Evolutionary conservation across 2,329 filamentous ascomycete species (phyloP).

Genomic region (Venturiaceae sp.): DNA sequence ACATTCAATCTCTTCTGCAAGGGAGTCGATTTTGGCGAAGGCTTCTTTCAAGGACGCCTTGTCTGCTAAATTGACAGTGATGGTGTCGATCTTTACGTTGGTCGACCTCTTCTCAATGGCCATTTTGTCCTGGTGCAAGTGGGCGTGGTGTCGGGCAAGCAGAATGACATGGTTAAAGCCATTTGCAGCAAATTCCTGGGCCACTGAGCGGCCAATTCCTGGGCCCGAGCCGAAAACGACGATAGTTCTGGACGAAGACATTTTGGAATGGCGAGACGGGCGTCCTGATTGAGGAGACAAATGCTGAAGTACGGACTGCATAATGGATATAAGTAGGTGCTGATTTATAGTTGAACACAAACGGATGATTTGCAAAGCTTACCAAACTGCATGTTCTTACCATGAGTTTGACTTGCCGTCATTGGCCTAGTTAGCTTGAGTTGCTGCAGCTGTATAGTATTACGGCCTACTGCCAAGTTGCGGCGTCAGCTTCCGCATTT

Average conservation of each 20-base stretch:
- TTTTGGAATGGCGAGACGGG: background rate
- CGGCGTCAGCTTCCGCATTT: background rate
- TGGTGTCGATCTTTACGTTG: background rate
- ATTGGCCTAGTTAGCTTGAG: background rate
- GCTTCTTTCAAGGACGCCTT: background rate
- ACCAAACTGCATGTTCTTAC: background rate
- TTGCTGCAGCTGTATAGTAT: background rate
- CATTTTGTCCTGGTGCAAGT: slow-evolving; percentile 14
- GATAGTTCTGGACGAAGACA: slow-evolving; percentile 6
- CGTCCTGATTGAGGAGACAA: background rate
- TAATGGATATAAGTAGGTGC: background rate
- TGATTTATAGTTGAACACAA: background rate
- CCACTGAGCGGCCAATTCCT: slow-evolving; percentile 17
- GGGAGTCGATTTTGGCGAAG: slow-evolving; percentile 4
- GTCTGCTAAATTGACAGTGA: slow-evolving; percentile 2
- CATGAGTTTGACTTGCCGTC: background rate
- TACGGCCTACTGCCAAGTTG: background rate
- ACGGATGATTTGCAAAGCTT: background rate
- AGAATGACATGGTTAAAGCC: slow-evolving; percentile 17
- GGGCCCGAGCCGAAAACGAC: slow-evolving; percentile 19
- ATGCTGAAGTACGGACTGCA: background rate
- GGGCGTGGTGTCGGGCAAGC: slow-evolving; percentile 14
- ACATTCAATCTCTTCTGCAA: slow-evolving; percentile 10
- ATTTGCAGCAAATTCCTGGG: slow-evolving; percentile 16
- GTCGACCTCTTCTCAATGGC: slow-evolving; percentile 11